phyloP scores from a whole-genome alignment of 768 basidiomycete species.

The Cystobasidiopsis lactophilus region DNA sequence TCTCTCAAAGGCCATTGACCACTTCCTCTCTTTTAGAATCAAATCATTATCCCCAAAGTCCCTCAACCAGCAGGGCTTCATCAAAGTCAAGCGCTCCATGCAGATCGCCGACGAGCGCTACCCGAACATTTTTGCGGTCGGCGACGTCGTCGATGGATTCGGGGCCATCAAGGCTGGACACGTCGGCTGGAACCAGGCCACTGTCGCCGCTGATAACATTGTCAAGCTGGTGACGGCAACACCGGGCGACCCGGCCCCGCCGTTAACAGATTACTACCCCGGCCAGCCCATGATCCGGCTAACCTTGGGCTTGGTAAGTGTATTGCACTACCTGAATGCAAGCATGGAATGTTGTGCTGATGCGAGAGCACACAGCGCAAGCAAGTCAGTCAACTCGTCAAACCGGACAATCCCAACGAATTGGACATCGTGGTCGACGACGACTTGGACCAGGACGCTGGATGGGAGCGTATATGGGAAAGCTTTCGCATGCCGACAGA shows the following conservation, averaged over 20 bases:
- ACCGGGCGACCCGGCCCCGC: background rate
- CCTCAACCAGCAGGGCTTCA: constrained; percentile 12
- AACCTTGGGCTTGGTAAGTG: constrained; percentile 6
- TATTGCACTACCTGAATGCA: background rate
- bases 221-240: constrained; percentile 7
- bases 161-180: constrained; percentile 21
- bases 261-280: constrained; percentile 3
- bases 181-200: constrained; percentile 18
- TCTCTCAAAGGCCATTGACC: constrained; percentile 4
- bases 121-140: constrained; percentile 16
- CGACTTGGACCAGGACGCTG: constrained; percentile 1
- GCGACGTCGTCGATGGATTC: constrained; percentile 18
- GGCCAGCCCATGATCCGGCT: constrained; percentile 9
- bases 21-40: background rate
- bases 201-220: constrained; percentile 15
- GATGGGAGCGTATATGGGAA: no score
- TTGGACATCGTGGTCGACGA: background rate
- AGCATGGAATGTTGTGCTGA: background rate
- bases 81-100: constrained; percentile 15
- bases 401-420: background rate
- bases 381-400: constrained; percentile 3
- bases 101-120: constrained; percentile 9
- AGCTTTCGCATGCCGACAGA: no score
- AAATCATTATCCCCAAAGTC: background rate
- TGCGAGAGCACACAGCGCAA: background rate